Percentiles rank a stretch among this genome's conserved stretches.
phyloP scores from a whole-genome alignment of 2,329 filamentous ascomycete genomes.

The Scedosporium apiospermum region DNA sequence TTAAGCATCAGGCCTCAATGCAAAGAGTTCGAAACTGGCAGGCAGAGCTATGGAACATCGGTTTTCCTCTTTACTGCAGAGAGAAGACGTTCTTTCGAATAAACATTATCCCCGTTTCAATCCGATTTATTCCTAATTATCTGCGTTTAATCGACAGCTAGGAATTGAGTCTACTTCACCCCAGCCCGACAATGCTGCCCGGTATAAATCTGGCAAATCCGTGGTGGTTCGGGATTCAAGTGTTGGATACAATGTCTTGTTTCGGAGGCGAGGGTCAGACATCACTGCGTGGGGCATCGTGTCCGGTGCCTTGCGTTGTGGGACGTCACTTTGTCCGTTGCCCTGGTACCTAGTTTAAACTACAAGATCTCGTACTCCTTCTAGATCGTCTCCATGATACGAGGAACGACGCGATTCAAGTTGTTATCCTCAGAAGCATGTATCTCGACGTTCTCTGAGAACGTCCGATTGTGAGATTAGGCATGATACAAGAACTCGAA shows the following conservation, averaged over 20 bases:
- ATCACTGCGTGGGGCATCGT: too few relatives aligned
- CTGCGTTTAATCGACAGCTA: too few relatives aligned
- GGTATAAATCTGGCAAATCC: background rate
- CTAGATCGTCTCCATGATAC: background rate
- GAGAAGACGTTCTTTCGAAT: background rate
- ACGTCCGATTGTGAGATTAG: too few relatives aligned
- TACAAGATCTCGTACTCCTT: background rate
- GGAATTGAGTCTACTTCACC: background rate
- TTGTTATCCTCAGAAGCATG: too few relatives aligned
- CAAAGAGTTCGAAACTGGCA: background rate
- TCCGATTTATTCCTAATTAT: background rate
- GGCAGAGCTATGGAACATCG: background rate
- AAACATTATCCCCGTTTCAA: background rate
- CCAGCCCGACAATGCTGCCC: background rate
- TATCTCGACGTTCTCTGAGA: too few relatives aligned
- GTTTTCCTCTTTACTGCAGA: background rate
- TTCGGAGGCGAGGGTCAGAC: too few relatives aligned
- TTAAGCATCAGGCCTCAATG: background rate
- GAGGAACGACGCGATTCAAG: background rate
- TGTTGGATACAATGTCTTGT: too few relatives aligned
- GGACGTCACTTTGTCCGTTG: background rate
- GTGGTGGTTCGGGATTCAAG: background rate
- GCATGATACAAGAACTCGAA: too few relatives aligned
- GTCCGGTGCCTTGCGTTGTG: too few relatives aligned
- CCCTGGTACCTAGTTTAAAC: background rate